Conservation (phyloP, 805 yeast species). For the Candida ascalaphidarum region DNA sequence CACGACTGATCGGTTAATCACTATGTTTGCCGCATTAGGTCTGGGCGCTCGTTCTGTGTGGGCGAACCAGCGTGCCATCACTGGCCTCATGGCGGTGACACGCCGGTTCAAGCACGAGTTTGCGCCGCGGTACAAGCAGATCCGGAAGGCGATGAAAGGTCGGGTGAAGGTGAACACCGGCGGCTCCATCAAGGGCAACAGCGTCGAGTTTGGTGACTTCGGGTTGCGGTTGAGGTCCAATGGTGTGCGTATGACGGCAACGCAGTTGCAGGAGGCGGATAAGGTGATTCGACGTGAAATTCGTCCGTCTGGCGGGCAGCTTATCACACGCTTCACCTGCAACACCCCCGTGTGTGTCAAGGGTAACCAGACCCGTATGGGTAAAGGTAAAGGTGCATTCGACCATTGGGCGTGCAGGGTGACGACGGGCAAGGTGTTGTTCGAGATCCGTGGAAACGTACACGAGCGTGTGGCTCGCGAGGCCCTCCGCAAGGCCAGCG, state of each 20-base stretch:
- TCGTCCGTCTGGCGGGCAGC: slow-evolving; percentile 66
- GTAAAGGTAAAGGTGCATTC: slow-evolving; percentile 97
- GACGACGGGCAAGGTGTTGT: slow-evolving; percentile 88
- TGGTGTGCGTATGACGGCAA: slow-evolving; percentile 79
- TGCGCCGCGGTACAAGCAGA: slow-evolving; percentile 66
- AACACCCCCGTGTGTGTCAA: slow-evolving; percentile 88
- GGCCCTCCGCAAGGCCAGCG: slow-evolving; percentile 82
- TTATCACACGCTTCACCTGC: slow-evolving; percentile 76
- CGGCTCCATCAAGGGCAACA: slow-evolving; percentile 85
- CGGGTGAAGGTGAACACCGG: slow-evolving; percentile 92
- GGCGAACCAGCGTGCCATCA: no score
- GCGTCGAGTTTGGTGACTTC: slow-evolving; percentile 70
- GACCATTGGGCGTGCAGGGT: slow-evolving; percentile 97
- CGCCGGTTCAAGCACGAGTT: slow-evolving; percentile 59
- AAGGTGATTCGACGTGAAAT: slow-evolving; percentile 75
- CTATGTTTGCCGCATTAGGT: no score
- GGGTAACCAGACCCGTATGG: slow-evolving; percentile 99
- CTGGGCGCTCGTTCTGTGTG: no score
- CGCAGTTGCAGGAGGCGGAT: slow-evolving; percentile 87
- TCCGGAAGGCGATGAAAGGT: slow-evolving; percentile 83
- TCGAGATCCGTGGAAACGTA: slow-evolving; percentile 73
- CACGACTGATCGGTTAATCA: no score
- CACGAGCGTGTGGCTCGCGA: slow-evolving; percentile 90
- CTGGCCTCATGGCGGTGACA: no score
- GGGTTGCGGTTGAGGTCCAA: slow-evolving; percentile 86